Percentiles rank a stretch among this genome's conserved stretches.
Evolutionary conservation across 2,329 filamentous ascomycete species (phyloP).

Genomic region (Monascus ruber): DNA sequence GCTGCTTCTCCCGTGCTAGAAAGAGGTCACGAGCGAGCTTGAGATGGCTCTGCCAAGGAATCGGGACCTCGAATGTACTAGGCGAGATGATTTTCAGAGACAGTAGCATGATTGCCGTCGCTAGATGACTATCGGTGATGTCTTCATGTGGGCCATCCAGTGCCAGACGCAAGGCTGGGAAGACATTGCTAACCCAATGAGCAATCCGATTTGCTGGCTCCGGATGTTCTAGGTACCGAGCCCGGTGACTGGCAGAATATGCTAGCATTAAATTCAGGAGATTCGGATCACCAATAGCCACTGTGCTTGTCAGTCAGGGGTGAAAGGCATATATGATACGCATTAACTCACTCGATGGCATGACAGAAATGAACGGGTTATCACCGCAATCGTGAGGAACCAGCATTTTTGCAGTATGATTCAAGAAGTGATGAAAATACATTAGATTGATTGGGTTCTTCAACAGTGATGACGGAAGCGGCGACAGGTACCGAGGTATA

Average conservation of each 20-base stretch:
- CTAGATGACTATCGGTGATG: constrained; percentile 62
- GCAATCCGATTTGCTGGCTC: constrained; percentile 71
- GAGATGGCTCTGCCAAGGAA: constrained; percentile 71
- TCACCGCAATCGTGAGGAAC: constrained; percentile 51
- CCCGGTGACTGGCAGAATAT: constrained; percentile 75
- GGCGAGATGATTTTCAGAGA: constrained; percentile 77
- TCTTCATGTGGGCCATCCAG: constrained; percentile 50
- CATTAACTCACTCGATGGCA: constrained; percentile 48
- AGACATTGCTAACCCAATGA: constrained; percentile 61
- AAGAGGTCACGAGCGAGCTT: constrained; percentile 67
- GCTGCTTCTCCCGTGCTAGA: constrained; percentile 49
- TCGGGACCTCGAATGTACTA: constrained; percentile 65
- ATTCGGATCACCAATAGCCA: constrained; percentile 40
- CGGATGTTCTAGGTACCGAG: constrained; percentile 58
- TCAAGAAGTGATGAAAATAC: constrained; percentile 63
- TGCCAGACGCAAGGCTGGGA: constrained; percentile 55
- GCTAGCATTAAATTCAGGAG: constrained; percentile 66
- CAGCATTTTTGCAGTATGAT: constrained; percentile 62
- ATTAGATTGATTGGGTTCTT: constrained; percentile 73
- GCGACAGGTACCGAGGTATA: constrained; percentile 46
- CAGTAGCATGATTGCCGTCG: constrained; percentile 73
- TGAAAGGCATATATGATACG: constrained; percentile 5
- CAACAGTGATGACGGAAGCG: constrained; percentile 45
- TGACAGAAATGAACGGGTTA: constrained; percentile 49
- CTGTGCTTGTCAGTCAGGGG: constrained; percentile 40